Base-by-base conservation (phyloP, 805 yeast species). In the Ogataea philodendri region DNA sequence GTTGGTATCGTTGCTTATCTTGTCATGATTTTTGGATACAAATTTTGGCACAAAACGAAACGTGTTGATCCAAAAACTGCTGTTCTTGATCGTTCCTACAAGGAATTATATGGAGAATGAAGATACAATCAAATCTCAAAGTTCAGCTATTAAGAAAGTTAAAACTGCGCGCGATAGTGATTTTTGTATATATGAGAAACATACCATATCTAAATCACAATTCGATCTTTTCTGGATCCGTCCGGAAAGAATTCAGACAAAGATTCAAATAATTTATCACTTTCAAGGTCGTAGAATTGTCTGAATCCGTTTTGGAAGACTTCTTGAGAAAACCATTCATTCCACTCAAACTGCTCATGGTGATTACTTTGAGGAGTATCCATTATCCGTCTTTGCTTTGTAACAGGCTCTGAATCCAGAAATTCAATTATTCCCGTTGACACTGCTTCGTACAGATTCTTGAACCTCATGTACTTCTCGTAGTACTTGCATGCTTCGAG, bases 271-370 rank as follows among this genome's bases (percentile, higher is more conserved):
- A 34, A 18, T 9, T 18, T 21, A 17, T 22, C 26, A 18, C 15
- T 28, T 4, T 44, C 41, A 4, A 47, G 30, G 30, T 45, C 50
- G 30, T 45, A 48, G 20, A 45, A 47, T 15, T 47, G 51, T 15
- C 35, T 44, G 26, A 52, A 52, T 9, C 52, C 45, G 22, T 45
- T 49, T 26, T 47, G 44, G 29, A 51, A 52, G 5, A 48, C 46
- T 16, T 49, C 55, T 13, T 52, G 51, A 3, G 52, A 37, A 25
- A 52, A 52, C 49, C 49, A 52, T 18, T 52, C 51, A 27, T 45
- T 43, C 54, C 54, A 49, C 18, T 47, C 50, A 19, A 52, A 44
- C 17, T 42, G 45, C 2, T 39, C 19, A 2, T 29, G 36, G 5
- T 19, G 7, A 16, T 25, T 9, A 16, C 15, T 16, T 11, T 32